Conservation (phyloP, 2,329 filamentous ascomycete genomes). For the Cladosporium colombiae region DNA sequence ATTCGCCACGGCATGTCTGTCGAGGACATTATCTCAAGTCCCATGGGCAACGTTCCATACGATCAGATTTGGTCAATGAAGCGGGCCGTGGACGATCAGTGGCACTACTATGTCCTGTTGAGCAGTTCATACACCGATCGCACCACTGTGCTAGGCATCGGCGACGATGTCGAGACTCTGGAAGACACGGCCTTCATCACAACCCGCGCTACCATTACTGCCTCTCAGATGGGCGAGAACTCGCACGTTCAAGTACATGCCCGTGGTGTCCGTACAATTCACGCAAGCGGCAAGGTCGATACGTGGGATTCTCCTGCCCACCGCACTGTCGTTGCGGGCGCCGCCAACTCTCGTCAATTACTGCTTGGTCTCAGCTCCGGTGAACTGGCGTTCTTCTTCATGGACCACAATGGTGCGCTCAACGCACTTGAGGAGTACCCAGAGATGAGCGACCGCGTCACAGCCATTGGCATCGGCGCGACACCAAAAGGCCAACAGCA, state of each 20-base stretch:
- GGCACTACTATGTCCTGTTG: conserved; percentile 92
- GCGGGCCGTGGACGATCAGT: conserved; percentile 75
- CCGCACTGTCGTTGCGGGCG: conserved; percentile 89
- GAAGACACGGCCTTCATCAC: conserved; percentile 90
- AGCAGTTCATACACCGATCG: conserved; percentile 48
- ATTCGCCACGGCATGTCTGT: conserved; percentile 92
- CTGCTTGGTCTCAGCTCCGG: conserved; percentile 92
- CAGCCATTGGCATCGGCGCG: conserved; percentile 87
- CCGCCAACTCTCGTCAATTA: conserved; percentile 90
- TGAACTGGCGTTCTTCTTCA: conserved; percentile 97
- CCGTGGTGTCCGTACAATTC: conserved; percentile 91
- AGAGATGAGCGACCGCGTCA: conserved; percentile 93
- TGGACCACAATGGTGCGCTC: conserved; percentile 93
- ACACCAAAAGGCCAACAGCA: conserved; percentile 86
- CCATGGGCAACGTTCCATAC: conserved; percentile 35
- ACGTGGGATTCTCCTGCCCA: conserved; percentile 95
- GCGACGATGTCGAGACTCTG: conserved; percentile 94
- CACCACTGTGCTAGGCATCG: conserved; percentile 90
- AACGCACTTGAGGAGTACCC: conserved; percentile 73
- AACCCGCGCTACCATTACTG: conserved; percentile 83
- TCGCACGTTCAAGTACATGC: conserved; percentile 92
- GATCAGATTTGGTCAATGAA: conserved; percentile 87
- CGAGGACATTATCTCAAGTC: conserved; percentile 58
- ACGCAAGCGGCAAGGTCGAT: conserved; percentile 73
- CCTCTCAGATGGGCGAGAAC: conserved; percentile 91